Conservation (phyloP, 2,329 filamentous ascomycete species). For the Tricladium varicosporioides region DNA sequence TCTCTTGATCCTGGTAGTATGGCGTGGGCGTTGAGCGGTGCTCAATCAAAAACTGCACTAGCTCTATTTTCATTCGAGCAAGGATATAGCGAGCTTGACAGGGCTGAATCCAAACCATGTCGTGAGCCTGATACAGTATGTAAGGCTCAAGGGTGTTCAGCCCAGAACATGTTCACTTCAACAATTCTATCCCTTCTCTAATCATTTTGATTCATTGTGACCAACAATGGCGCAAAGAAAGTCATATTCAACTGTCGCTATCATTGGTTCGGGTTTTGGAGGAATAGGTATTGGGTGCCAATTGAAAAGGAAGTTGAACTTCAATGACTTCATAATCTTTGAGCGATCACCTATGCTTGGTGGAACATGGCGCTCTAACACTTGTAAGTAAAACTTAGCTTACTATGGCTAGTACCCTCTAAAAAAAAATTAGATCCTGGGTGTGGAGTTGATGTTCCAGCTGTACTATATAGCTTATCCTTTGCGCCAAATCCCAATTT, state of each 20-base stretch:
- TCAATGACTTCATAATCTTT: background rate
- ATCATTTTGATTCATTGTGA: too few species aligned
- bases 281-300: background rate
- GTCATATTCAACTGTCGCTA: background rate
- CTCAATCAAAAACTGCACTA: too few species aligned
- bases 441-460: constrained; percentile 41
- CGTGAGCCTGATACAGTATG: too few species aligned
- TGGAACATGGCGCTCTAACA: background rate
- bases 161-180: too few species aligned
- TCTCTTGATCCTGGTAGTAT: too few species aligned
- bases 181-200: too few species aligned
- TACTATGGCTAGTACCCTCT: background rate
- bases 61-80: too few species aligned
- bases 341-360: background rate
- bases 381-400: background rate
- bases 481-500: constrained; percentile 57
- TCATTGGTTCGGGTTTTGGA: background rate
- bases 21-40: too few species aligned
- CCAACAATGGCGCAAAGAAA: background rate
- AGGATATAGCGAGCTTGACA: too few species aligned
- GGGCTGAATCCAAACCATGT: too few species aligned
- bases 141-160: too few species aligned
- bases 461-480: constrained; percentile 54
- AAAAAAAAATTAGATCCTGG: constrained; percentile 42
- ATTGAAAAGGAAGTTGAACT: background rate